Evolutionary conservation across 1,139 yeast genomes (phyloP), one percentile per base, ranked within the genome.

Genomic region (Ogataea hybrid): DNA sequence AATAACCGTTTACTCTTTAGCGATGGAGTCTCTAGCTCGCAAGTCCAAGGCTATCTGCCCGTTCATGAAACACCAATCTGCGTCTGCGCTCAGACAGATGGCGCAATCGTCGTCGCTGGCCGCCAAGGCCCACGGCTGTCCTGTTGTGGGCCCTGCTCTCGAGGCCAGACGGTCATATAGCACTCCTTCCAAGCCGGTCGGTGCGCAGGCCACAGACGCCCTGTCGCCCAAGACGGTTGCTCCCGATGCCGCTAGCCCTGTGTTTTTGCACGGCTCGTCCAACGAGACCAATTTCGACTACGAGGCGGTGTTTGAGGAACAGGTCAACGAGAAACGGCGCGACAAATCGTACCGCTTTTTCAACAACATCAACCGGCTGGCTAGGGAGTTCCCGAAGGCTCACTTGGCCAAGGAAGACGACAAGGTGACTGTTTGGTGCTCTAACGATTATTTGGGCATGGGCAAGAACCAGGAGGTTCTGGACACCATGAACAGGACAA

Each of bases 391-490:
- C 61, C 99, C 99, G 33, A 71, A 70, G 57, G 98, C 98, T 33
- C 98, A 92, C 62, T 79, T 94, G 52, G 74, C 81, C 41, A 54
- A 65, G 34, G 90, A 83, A 59, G 71, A 71, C 15, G 95, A 88
- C 57, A 85, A 86, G 63, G 98, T 92, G 47, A 87, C 96, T 44
- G 98, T 92, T 44, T 92, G 98, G 98, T 92, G 98, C 61, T 89
- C 97, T 34, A 92, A 92, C 64, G 99, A 92, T 66, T 92, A 92
- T 66, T 73, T 92, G 50, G 97, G 97, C 15, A 86, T 94, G 94
- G 94, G 97, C 39, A 80, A 78, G 59, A 84, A 92, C 63, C 75
- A 75, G 49, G 70, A 71, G 46, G 92, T 92, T 35, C 69, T 87
- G 49, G 68, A 75, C 18, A 82, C 81, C 46, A 92, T 92, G 95